Base-by-base conservation (phyloP, 257 asterid genomes). In the Forsythia suspensa region DNA sequence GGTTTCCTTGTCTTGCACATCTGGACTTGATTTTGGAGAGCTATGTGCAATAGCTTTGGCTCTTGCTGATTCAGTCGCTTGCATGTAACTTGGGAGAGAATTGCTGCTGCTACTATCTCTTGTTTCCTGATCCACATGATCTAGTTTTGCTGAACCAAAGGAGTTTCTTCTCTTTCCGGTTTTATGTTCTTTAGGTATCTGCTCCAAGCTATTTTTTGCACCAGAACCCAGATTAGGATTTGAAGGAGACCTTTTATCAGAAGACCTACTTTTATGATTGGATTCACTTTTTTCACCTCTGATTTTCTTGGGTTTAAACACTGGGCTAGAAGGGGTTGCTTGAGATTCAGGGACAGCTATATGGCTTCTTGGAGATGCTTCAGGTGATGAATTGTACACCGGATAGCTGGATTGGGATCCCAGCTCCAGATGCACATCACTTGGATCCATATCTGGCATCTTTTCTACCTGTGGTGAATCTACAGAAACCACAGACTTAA, bases 1-100 rank as follows among this genome's bases (percentile, higher is more conserved):
- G 42, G 76, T 72, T 57, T 96, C 98, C 87, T 92, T 96, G 76
- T 88, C 97, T 38, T 85, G 89, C 84, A 88, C 87, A 77, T 96
- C 99, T 13, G 99, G 99, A 83, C 98, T 96, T 55, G 97, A 94
- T 81, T 92, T 92, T 8, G 98, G 99, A 41, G 98, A 96, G 72
- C 84, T 89, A 85, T 77, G 86, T 18, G 91, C 80, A 74, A 93
- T 85, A 74, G 92, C 93, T 88, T 96, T 96, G 73, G 97, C 97
- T 84, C 85, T 94, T 76, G 99, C 99, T 78, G 99, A 94, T 83
- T 96, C 89, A 63, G 99, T 96, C 3, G 99, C 97, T 83, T 96
- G 99, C 99, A 96, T 96, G 86, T 96, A 96, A 81, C 97, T 91
- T 4, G 99, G 99, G 70, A 96, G 87, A 76, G 96, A 74, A 78